These are phyloP conservation scores for Lycium barbarum DNA, from an alignment of 257 asterid genomes.

Conservation along the genomic window DNA sequence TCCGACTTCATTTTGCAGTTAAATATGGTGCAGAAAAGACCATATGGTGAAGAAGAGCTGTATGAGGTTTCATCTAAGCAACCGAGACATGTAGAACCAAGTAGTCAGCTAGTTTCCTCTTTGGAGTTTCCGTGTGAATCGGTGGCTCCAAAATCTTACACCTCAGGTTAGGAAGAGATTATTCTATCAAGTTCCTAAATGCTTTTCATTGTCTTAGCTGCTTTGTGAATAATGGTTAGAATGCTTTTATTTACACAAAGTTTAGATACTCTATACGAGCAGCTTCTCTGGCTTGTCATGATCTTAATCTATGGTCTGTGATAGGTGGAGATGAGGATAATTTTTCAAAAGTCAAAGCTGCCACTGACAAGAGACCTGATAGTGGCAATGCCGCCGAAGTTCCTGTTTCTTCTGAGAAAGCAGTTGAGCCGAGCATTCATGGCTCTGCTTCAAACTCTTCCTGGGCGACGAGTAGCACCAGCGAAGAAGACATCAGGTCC, in stretches of 20 bases:
- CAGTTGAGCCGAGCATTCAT: conserved; percentile 30
- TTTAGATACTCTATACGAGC: neutral
- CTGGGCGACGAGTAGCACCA: conserved; percentile 42
- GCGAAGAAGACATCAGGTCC: conserved; percentile 43
- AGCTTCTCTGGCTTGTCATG: neutral
- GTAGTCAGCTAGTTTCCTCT: conserved; percentile 39
- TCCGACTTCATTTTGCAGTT: conserved; percentile 37
- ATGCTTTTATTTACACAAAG: neutral
- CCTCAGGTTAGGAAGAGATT: conserved; percentile 42
- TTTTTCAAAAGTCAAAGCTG: conserved; percentile 27
- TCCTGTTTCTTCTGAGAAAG: conserved; percentile 35
- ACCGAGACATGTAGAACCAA: conserved; percentile 48
- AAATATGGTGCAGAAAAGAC: conserved; percentile 59
- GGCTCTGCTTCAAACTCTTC: conserved; percentile 43
- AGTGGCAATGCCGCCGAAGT: conserved; percentile 34
- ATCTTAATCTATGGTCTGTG: conserved; percentile 22
- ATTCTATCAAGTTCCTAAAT: neutral
- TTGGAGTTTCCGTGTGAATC: conserved; percentile 47
- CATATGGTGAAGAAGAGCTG: conserved; percentile 42
- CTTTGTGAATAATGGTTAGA: conserved; percentile 1
- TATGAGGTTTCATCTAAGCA: conserved; percentile 48
- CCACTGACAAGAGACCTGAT: conserved; percentile 35
- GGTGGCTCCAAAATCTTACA: conserved; percentile 25
- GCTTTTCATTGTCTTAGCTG: neutral
- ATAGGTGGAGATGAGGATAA: conserved; percentile 40